Base-by-base conservation (phyloP, 805 yeast species). In the Spathaspora hagerdaliae region DNA sequence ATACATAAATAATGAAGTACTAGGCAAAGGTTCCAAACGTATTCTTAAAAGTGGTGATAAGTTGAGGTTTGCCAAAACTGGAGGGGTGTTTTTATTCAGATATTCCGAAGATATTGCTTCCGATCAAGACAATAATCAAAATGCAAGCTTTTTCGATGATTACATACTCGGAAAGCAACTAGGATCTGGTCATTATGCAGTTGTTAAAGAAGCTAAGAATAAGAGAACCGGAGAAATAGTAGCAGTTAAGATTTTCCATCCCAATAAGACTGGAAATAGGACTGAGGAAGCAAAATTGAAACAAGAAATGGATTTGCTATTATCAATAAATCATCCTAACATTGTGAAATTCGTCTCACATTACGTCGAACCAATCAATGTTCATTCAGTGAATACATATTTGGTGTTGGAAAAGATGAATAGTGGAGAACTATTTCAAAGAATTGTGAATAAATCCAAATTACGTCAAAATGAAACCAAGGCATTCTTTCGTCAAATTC, bases 151-250 rank as follows among this genome's bases (percentile, higher is more conserved):
- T 44, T 79, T 75, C 49, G 86, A 83, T 55, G 75, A 76, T 46
- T 79, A 78, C 53, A 67, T 76, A 6, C 48, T 79, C 14, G 87
- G 87, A 0, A 72, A 69, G 45, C 79, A 82, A 51, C 63, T 86
- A 19, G 94, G 94, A 0, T 66, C 84, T 4, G 94, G 94, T 0
- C 92, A 86, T 62, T 86, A 86, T 56, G 92, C 94, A 0, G 80
- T 81, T n/a, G 94, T 86, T 3, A 83, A 81, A 57, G 87, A 83
- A 52, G 88, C 88, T 2, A 69, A 71, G 7, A 74, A 78, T 50
- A 76, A 81, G 52, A 60, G 63, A 7, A 74, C 82, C 0, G 88
- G 89, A 0, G 74, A 75, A 41, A 63, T 74, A 2, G 85, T 81
- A 40, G 94, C 92, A 0, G 87, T 86, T 4, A 86, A 86, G 57